Evolutionary conservation across 1,284 basidiomycete genomes (phyloP), one percentile per base, ranked within the genome.

Genomic region (Exobasidium rhododendri): DNA sequence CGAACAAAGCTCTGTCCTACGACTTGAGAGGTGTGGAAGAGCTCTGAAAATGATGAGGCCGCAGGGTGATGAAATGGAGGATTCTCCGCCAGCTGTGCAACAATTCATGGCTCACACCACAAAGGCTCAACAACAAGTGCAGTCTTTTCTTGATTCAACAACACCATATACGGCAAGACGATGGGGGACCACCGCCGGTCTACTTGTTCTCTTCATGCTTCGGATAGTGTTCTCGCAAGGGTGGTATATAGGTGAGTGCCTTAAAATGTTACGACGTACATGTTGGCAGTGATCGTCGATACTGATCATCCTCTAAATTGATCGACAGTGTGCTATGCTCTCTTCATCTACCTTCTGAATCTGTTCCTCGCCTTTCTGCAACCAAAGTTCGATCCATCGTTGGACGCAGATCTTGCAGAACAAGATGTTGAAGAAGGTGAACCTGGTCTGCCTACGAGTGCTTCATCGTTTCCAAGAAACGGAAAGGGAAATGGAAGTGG

Each of bases 391-490:
- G 96, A 99, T 82, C 94, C 96, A 0, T 93, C 92, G 1, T 83
- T 97, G 43, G 90, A 94, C 70, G 90, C 90, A 49, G 96, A 99
- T 81, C 83, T 97, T 2, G 85, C 91, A 59, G 94, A 92, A 4
- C 91, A 94, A 76, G 93, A 97, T 75, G 89, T 97, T 20, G 94
- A 97, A 78, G 94, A 92, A 75, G 94, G 94, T 24, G 91, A 88
- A n/a, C 75, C 83, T 0, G 81, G 80, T 0, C 62, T 82, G 59
- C 81, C 73, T 50, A 81, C 77, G 2, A 70, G 73, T 1, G 62
- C 69, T 14, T n/a, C n/a, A n/a, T 47, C 52, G 14, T 40, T 40
- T 40, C n/a, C n/a, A 14, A 32, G 49, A 20, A 14, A 81, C n/a
- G 32, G 57, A 4, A 28, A 20, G 2, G 58, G 56, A 4, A 30